Base-by-base conservation (phyloP, 1,284 basidiomycete genomes). In the Cryptococcus amylolentus region DNA sequence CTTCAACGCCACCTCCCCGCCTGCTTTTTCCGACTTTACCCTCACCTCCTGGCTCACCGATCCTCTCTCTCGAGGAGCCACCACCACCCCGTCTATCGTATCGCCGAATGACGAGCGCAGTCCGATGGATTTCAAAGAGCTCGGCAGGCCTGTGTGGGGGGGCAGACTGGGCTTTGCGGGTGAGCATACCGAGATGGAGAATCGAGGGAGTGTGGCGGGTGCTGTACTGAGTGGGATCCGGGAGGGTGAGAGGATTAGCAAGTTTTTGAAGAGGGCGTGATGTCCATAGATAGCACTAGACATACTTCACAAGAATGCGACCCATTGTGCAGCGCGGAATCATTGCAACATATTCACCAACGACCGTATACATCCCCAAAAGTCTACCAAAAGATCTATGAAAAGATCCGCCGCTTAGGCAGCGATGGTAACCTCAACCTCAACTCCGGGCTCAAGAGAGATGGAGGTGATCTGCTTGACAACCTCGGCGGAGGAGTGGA, bases 391-490 rank as follows among this genome's bases (percentile, higher is more conserved):
- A 23, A 23, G 31, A 35, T 35, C 31, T 35, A 35, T 10, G 10
- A 35, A 6, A 35, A 35, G 42, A 26, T 26, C 23, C 45, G 4
- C 27, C 41, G 58, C 62, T 69, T 56, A 69, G 60, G 69, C 79
- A 71, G 92, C 93, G 80, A 98, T 97, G 75, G 94, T 97, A 68
- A 98, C 95, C 82, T 98, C 95, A 76, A 98, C 95, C 82, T 98
- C 95, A 66, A 98, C 95, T 81, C 95, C 95, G 68, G 94, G 91
- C 83, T 98, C 95, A 81, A 98, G 86, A 80, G 89, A 92, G 83
- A 98, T 97, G 78, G 89, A 93, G 64, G 95, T 98, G 77, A 99
- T 99, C 83, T 98, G 95, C 86, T 98, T 98, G 81, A 99, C 96
- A 70, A 98, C 91, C 83, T 98, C 96, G 76, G 90, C 91, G 63